Evolutionary conservation across 2,329 filamentous ascomycete genomes (phyloP).

Genomic region (Aureobasidium zeae): DNA sequence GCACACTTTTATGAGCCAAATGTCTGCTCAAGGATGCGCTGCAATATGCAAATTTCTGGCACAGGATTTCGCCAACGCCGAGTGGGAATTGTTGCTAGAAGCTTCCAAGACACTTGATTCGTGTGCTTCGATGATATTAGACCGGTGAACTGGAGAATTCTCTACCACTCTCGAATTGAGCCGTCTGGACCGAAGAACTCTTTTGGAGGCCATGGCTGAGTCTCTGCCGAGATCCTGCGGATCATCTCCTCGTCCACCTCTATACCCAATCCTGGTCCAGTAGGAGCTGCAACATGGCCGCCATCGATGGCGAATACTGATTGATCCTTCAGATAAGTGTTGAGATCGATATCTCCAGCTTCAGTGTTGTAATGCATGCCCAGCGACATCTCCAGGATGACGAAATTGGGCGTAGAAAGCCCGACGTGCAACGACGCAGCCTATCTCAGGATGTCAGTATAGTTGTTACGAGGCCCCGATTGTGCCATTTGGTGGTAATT

Average conservation of each 20-base stretch:
- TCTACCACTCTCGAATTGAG: constrained; percentile 57
- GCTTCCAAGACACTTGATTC: constrained; percentile 70
- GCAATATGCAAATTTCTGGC: constrained; percentile 70
- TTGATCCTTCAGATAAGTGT: constrained; percentile 26
- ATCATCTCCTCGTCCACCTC: constrained; percentile 56
- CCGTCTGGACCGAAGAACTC: constrained; percentile 61
- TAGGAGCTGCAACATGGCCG: constrained; percentile 23
- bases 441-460: background rate
- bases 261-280: constrained; percentile 26
- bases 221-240: constrained; percentile 47
- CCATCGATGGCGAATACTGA: constrained; percentile 24
- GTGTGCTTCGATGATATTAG: constrained; percentile 38
- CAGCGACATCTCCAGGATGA: constrained; percentile 68
- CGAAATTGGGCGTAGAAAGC: constrained; percentile 53
- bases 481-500: no score
- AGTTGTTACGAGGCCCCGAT: no score
- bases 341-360: constrained; percentile 52
- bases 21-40: constrained; percentile 52
- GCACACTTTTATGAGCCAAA: background rate
- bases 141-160: background rate
- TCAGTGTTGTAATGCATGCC: constrained; percentile 69
- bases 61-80: constrained; percentile 67
- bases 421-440: constrained; percentile 61
- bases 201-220: constrained; percentile 55
- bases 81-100: constrained; percentile 84